Evolutionary conservation across 305 asterid species (phyloP).

Genomic region (Fraxinus velutina): DNA sequence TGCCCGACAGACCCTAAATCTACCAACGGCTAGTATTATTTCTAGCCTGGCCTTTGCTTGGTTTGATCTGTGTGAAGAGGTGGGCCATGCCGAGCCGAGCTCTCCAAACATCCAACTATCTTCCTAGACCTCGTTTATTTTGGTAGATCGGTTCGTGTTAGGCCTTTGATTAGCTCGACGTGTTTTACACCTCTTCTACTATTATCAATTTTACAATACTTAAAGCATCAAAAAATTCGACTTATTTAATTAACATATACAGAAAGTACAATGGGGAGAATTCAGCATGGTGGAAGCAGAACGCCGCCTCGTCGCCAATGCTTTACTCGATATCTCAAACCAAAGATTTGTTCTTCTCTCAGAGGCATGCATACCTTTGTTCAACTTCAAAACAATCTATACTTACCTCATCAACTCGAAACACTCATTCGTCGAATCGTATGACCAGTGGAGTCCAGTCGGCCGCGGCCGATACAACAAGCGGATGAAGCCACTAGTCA

Average conservation of each 20-base stretch:
- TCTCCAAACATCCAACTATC: background rate
- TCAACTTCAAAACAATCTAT: slow-evolving; percentile 56
- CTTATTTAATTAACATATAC: slow-evolving; percentile 4
- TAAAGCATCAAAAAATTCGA: background rate
- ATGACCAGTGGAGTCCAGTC: slow-evolving; percentile 51
- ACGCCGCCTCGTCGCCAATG: slow-evolving; percentile 63
- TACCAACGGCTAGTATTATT: background rate
- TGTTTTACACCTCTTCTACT: background rate
- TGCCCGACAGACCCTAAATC: background rate
- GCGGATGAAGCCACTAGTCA: slow-evolving; percentile 48
- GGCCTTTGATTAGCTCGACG: background rate
- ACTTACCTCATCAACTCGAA: slow-evolving; percentile 45
- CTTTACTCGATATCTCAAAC: slow-evolving; percentile 61
- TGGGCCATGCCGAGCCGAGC: background rate
- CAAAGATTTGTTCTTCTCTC: slow-evolving; percentile 68
- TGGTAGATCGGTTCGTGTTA: background rate
- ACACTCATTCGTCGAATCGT: slow-evolving; percentile 50
- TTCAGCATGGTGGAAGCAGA: slow-evolving; percentile 80
- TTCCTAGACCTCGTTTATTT: background rate
- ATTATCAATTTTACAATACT: background rate
- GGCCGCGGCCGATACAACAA: slow-evolving; percentile 68
- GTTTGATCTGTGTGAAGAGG: background rate
- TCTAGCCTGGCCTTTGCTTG: background rate
- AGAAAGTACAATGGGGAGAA: slow-evolving; percentile 73
- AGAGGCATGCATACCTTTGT: slow-evolving; percentile 72